These are phyloP conservation scores for Yamadazyma conglobata DNA, from an alignment of 1,139 yeast species.

Conservation along the genomic window DNA sequence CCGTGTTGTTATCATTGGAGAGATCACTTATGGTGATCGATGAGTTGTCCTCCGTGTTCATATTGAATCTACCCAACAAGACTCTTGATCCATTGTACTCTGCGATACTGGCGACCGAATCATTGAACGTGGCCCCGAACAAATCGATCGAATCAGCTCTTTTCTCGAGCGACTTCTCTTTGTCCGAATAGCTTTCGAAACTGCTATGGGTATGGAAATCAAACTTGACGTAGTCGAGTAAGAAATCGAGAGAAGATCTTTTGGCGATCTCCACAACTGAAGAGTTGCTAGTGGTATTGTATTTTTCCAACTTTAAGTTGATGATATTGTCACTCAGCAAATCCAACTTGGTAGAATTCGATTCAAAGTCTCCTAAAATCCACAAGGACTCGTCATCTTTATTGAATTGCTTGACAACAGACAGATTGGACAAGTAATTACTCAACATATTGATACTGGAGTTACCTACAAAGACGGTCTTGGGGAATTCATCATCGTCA, in stretches of 20 bases:
- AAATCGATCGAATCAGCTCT: conserved; percentile 22
- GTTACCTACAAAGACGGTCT: conserved; percentile 54
- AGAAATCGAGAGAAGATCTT: conserved; percentile 8
- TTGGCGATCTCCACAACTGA: conserved; percentile 17
- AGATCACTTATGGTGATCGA: conserved; percentile 24
- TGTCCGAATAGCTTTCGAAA: background rate
- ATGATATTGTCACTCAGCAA: conserved; percentile 28
- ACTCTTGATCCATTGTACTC: conserved; percentile 21
- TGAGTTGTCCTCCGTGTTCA: conserved; percentile 18
- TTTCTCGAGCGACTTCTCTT: conserved; percentile 10
- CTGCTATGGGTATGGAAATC: conserved; percentile 1
- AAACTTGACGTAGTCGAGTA: conserved; percentile 4
- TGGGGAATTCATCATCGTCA: conserved; percentile 25
- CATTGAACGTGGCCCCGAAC: conserved; percentile 31
- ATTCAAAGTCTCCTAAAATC: conserved; percentile 48
- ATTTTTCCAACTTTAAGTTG: conserved; percentile 24
- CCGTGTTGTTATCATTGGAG: conserved; percentile 27
- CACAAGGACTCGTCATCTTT: conserved; percentile 25
- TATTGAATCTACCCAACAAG: conserved; percentile 32
- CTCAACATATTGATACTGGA: conserved; percentile 69
- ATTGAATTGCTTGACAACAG: conserved; percentile 35
- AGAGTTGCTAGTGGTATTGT: conserved; percentile 33
- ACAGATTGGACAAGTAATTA: conserved; percentile 37
- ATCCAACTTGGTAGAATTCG: conserved; percentile 29
- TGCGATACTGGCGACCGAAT: conserved; percentile 24